These are phyloP conservation scores for Colletotrichum sp. DNA, from an alignment of 2,329 filamentous ascomycete genomes.

Conservation along the genomic window DNA sequence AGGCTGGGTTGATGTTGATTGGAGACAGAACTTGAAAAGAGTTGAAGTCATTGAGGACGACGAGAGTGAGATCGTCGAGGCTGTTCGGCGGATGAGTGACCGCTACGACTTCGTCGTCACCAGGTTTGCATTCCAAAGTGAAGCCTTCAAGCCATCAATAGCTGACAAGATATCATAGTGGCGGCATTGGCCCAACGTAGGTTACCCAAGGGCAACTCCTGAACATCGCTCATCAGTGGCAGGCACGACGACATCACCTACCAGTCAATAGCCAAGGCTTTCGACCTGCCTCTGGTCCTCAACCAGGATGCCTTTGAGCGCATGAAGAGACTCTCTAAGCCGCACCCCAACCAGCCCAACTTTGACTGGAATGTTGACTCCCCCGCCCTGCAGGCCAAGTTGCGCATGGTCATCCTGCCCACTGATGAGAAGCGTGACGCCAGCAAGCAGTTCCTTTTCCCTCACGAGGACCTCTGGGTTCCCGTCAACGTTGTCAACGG, in stretches of 20 bases:
- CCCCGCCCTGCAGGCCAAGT: conserved; percentile 77
- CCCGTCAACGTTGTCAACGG: conserved; percentile 88
- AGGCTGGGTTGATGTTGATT: background rate
- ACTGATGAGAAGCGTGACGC: conserved; percentile 70
- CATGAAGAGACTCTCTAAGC: conserved; percentile 84
- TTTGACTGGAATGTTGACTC: conserved; percentile 89
- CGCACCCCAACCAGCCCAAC: conserved; percentile 72
- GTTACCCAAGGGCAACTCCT: conserved; percentile 31
- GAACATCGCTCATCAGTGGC: background rate
- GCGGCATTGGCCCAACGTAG: conserved; percentile 94
- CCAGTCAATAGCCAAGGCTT: conserved; percentile 89
- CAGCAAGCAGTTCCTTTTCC: conserved; percentile 78
- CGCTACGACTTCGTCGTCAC: conserved; percentile 96
- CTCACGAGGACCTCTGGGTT: conserved; percentile 85
- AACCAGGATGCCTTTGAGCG: conserved; percentile 78
- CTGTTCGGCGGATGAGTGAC: conserved; percentile 83
- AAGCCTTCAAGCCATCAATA: background rate
- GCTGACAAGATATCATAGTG: conserved; percentile 50
- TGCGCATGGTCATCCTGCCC: conserved; percentile 90
- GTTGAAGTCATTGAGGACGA: conserved; percentile 95
- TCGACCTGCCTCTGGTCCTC: conserved; percentile 75
- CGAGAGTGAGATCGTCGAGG: conserved; percentile 87
- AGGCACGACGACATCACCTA: conserved; percentile 99
- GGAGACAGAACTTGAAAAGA: conserved; percentile 72
- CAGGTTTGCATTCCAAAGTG: conserved; percentile 46